Evolutionary conservation across 208 protist genomes (phyloP), one percentile per base, ranked within the genome.

Genomic region (Trypanosoma congolense): DNA sequence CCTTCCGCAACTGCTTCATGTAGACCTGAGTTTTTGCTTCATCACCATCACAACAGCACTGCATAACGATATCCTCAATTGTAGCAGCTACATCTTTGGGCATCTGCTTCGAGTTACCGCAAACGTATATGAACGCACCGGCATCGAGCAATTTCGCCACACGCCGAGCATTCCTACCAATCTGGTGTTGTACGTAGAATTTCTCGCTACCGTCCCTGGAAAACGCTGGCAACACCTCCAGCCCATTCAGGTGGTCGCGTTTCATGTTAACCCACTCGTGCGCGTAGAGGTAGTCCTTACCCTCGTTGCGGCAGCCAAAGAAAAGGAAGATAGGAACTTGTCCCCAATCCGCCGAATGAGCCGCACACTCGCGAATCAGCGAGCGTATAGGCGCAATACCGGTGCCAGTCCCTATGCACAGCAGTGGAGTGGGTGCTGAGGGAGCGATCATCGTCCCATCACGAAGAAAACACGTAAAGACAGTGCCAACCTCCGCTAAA

Each of bases 101-200:
- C 83, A 95, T 92, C 50, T 80, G 72, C 57, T 90, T 95, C 14
- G 87, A 80, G 47, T 90, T 95, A 16, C 87, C 87, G 60, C 87
- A 95, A 0, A 95, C 67, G 49, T 86, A 89, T 21, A 88, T 55
- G 22, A 57, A 51, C n/a, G 71, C 56, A 0, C 56, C 55, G 28
- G 29, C 61, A 22, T 70, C 44, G 30, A 95, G 24, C 31, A 95
- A 71, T 0, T 38, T 21, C 12, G 57, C 77, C 3, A 89, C 73
- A n/a, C 69, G 57, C 35, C 31, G 59, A 18, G 87, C 83, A 35
- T 87, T 65, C 52, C 79, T 41, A 26, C 83, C 87, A 35, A 95
- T 64, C 22, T 78, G 71, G 64, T 95, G 83, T 63, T 95, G 87
- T 42, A 95, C 87, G 59, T 95, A 95, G 24, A 87, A 55, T 67